Conservation (phyloP, 2,329 filamentous ascomycete species). For the Penicillium italicum region DNA sequence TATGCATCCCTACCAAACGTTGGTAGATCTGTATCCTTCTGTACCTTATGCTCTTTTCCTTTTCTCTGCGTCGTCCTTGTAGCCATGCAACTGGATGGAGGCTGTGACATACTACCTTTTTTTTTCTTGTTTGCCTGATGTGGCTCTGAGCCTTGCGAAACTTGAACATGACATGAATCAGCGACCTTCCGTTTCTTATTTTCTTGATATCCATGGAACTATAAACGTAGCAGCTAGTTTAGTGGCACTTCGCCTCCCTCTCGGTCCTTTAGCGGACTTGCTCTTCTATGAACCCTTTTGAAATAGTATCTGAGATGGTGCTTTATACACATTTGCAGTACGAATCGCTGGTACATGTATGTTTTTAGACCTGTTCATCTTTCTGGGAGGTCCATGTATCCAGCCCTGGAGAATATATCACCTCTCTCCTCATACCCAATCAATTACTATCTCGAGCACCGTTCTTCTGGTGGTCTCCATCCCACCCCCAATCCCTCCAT, state of each 20-base stretch:
- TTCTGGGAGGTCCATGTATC: not conserved
- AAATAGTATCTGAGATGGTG: not conserved
- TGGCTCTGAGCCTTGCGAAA: slow-evolving; percentile 13
- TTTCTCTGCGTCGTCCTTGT: slow-evolving; percentile 14
- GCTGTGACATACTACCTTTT: slow-evolving; percentile 20
- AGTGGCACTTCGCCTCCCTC: too few relatives aligned
- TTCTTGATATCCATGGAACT: not conserved
- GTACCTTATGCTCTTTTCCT: slow-evolving; percentile 17
- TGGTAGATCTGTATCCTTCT: slow-evolving; percentile 18
- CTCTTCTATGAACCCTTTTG: not conserved
- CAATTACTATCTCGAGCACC: slow-evolving; percentile 57
- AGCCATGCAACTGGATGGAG: slow-evolving; percentile 17
- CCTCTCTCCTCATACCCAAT: too few relatives aligned
- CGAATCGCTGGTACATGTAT: not conserved
- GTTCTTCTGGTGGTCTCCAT: slow-evolving; percentile 63
- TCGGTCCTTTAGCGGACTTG: too few relatives aligned
- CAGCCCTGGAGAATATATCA: not conserved
- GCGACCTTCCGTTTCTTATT: not conserved
- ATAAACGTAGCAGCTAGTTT: not conserved
- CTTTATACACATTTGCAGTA: not conserved
- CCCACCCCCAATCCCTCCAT: slow-evolving; percentile 72
- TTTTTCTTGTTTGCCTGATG: slow-evolving; percentile 11
- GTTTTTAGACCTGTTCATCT: not conserved
- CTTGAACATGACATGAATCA: slow-evolving; percentile 16
- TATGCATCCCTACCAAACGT: slow-evolving; percentile 15